These are phyloP conservation scores for Solanum peruvianum DNA, from an alignment of 257 asterid species.

Conservation along the genomic window DNA sequence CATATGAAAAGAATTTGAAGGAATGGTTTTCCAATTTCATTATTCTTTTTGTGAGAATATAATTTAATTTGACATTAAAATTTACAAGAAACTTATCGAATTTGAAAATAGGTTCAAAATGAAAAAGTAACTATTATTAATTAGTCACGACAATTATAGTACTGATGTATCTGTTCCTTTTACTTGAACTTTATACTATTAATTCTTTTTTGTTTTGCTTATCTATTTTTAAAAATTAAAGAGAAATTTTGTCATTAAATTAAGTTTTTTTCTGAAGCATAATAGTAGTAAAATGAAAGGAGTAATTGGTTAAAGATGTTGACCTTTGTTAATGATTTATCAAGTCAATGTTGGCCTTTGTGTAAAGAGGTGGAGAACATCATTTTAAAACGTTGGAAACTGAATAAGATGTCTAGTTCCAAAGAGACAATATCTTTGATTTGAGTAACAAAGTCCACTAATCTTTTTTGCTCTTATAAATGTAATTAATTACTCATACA, in stretches of 20 bases:
- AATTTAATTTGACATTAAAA: background rate
- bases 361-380: slow-evolving; percentile 3
- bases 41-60: background rate
- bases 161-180: no score
- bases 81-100: background rate
- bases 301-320: background rate
- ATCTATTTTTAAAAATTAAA: no score
- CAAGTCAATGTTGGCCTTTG: background rate
- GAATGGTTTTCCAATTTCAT: background rate
- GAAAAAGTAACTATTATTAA: no score
- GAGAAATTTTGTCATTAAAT: no score
- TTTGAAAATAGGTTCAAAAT: no score
- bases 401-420: slow-evolving; percentile 12
- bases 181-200: no score
- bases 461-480: background rate
- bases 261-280: no score
- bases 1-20: background rate
- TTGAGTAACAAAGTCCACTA: background rate
- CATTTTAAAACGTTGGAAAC: slow-evolving; percentile 4
- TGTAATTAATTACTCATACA: background rate
- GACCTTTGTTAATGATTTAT: slow-evolving; percentile 6
- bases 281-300: background rate
- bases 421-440: slow-evolving; percentile 11
- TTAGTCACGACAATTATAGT: no score
- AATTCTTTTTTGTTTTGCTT: no score